These are phyloP conservation scores for Sporothrix variecibatus DNA, from an alignment of 2,329 filamentous ascomycete species.

Conservation along the genomic window DNA sequence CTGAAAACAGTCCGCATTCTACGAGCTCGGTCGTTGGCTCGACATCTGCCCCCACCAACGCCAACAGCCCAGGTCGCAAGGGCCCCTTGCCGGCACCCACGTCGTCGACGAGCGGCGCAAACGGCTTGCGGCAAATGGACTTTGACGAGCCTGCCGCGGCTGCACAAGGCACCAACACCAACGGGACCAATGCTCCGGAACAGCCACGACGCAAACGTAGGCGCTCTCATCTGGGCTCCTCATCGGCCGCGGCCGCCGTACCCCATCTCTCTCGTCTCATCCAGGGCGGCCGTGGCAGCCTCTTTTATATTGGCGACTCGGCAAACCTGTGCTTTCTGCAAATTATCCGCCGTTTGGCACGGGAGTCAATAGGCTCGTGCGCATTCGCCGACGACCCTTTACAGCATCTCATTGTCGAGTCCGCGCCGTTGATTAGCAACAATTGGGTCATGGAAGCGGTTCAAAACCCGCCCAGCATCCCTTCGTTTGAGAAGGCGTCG, in stretches of 20 bases:
- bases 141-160: slow-evolving; percentile 9
- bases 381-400: slow-evolving; percentile 41
- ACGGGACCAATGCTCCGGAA: neutral
- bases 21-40: slow-evolving; percentile 15
- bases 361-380: slow-evolving; percentile 38
- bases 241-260: slow-evolving; percentile 24
- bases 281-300: slow-evolving; percentile 38
- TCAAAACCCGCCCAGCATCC: slow-evolving; percentile 30
- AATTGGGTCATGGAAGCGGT: slow-evolving; percentile 35
- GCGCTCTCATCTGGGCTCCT: slow-evolving; percentile 13
- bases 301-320: slow-evolving; percentile 43
- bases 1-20: slow-evolving; percentile 18
- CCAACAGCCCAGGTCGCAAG: slow-evolving; percentile 21
- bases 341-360: slow-evolving; percentile 39
- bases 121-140: slow-evolving; percentile 7
- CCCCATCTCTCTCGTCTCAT: slow-evolving; percentile 38
- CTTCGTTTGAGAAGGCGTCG: slow-evolving; percentile 33
- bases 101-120: neutral
- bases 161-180: neutral
- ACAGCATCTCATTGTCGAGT: slow-evolving; percentile 40
- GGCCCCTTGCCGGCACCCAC: slow-evolving; percentile 15
- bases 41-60: neutral
- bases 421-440: slow-evolving; percentile 35
- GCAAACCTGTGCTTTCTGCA: slow-evolving; percentile 41
- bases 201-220: slow-evolving; percentile 22